Evolutionary conservation across 306 rosid genomes (phyloP).

Genomic region (Gillenia trifoliata): DNA sequence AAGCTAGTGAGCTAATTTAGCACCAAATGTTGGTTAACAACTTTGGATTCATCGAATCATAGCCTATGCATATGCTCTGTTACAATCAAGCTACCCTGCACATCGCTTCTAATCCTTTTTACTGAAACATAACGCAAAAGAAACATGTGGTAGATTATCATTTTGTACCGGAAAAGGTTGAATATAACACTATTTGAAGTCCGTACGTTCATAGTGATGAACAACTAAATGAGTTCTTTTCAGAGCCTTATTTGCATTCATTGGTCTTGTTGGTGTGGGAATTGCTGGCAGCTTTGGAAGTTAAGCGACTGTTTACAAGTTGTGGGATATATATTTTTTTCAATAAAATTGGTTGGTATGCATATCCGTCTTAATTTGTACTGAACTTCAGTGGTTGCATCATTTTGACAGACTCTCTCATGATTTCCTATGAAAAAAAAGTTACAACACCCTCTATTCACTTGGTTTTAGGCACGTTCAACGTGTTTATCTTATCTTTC

Average conservation of each 20-base stretch:
- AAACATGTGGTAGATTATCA: not conserved
- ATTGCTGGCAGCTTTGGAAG: not conserved
- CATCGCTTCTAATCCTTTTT: not conserved
- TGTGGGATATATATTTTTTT: not conserved
- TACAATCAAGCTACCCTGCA: not conserved
- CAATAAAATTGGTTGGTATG: not conserved
- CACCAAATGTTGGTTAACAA: not conserved
- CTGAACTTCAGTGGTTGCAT: not conserved
- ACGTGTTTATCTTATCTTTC: too few relatives aligned
- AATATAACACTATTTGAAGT: not conserved
- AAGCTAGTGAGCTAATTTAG: not conserved
- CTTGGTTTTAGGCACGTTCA: not conserved
- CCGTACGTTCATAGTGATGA: not conserved
- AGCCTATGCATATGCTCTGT: not conserved
- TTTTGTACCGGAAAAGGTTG: not conserved
- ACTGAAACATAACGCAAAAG: not conserved
- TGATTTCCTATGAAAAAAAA: not conserved
- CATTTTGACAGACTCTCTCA: not conserved
- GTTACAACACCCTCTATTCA: not conserved
- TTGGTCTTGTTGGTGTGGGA: not conserved
- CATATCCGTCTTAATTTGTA: too few relatives aligned
- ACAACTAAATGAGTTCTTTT: not conserved
- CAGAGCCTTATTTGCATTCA: not conserved
- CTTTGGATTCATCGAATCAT: not conserved
- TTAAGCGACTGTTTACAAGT: too few relatives aligned